These are phyloP conservation scores for Tuber calosporum DNA, from an alignment of 495 filamentous ascomycete genomes.

Conservation along the genomic window DNA sequence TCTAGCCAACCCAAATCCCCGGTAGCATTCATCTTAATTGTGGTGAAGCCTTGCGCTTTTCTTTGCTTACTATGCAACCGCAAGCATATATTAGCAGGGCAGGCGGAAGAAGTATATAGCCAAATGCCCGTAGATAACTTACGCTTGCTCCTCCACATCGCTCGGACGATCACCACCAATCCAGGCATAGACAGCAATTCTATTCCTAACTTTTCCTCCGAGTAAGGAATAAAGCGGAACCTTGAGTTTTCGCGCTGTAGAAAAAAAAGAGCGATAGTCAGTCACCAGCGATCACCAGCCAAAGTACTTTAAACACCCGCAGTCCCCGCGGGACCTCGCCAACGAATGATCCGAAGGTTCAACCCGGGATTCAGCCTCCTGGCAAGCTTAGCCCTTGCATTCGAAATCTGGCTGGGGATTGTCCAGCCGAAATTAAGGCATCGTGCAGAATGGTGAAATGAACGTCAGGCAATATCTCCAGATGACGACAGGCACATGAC, in stretches of 20 bases:
- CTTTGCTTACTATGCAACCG: conserved; percentile 49
- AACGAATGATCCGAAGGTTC: background rate
- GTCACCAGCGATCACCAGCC: conserved; percentile 26
- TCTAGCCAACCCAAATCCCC: conserved; percentile 75
- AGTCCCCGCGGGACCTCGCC: background rate
- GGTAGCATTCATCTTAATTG: conserved; percentile 77
- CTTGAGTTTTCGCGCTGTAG: conserved; percentile 49
- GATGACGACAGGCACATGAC: conserved; percentile 5
- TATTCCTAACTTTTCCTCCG: conserved; percentile 68
- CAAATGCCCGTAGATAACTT: conserved; percentile 8
- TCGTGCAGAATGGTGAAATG: conserved; percentile 18
- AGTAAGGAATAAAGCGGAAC: conserved; percentile 69
- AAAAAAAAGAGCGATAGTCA: conserved; percentile 11
- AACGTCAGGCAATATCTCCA: conserved; percentile 15
- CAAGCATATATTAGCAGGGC: conserved; percentile 12
- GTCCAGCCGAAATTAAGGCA: conserved; percentile 26
- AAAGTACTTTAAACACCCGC: background rate
- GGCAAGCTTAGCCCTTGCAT: conserved; percentile 18
- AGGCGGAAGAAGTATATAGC: conserved; percentile 3
- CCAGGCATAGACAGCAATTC: conserved; percentile 75
- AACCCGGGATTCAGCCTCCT: conserved; percentile 25
- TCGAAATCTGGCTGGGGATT: conserved; percentile 11
- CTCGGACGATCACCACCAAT: conserved; percentile 73
- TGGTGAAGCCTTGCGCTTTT: conserved; percentile 62
- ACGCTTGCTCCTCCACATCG: conserved; percentile 62